Base-by-base conservation (phyloP, 768 basidiomycete genomes). In the Podaxis sp. region DNA sequence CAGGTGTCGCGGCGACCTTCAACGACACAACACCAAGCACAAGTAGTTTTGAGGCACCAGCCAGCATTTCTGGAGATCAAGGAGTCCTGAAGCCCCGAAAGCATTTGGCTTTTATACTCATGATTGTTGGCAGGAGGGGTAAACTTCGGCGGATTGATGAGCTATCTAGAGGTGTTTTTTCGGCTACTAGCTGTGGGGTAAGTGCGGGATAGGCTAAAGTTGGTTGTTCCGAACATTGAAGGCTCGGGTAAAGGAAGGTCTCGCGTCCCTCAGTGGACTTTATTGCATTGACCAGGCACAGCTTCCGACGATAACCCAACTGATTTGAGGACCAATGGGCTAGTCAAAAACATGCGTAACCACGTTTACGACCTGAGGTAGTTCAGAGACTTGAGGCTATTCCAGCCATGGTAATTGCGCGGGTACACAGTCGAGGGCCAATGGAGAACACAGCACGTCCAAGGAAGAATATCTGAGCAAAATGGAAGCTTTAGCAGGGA, bases 101-200 rank as follows among this genome's bases (percentile, higher is more conserved):
- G 21, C 23, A 11, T 48, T 23, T 23, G 47, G 47, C 11, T 21
- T 48, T 48, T 48, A 48, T 48, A 27, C 11, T 23, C 47, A 4
- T 27, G 18, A 23, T 11, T 13, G 13, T 10, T 27, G 25, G 23
- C 28, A 27, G n/a, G 25, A 27, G n/a, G 54, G 54, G 25, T 44
- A 55, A 55, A 55, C 54, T 42, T 55, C 40, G 54, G 54, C 18
- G 18, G 25, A 55, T 44, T 25, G 25, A 28, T 38, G 54, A 38
- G 38, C 23, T 23, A 55, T 11, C 37, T 27, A n/a, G 21, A 42
- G 54, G 54, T 18, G 36, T 55, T 55, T 55, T 44, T 2, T 55
- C 54, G 54, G 40, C 40, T 14, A 25, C 18, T 25, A 25, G 16
- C 21, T 44, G 54, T 55, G 54, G 54, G 54, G 54, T 21, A 44